phyloP scores from a whole-genome alignment of 176 grass and related monocot species.

The Carex kokanica region DNA sequence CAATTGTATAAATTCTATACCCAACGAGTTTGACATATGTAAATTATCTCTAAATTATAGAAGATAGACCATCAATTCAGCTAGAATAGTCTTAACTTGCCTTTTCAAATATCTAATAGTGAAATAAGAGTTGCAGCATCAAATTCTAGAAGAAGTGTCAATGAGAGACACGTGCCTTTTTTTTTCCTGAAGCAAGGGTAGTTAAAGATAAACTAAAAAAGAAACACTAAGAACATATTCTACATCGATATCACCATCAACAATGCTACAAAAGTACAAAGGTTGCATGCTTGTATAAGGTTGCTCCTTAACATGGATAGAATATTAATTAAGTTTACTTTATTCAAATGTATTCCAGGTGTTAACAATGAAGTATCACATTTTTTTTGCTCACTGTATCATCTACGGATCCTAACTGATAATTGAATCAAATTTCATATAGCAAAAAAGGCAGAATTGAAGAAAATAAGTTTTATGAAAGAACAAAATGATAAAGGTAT shows the following conservation, averaged over 20 bases:
- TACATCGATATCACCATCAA: background rate
- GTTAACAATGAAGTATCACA: background rate
- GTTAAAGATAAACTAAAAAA: background rate
- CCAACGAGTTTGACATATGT: background rate
- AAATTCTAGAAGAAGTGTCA: background rate
- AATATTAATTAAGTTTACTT: background rate
- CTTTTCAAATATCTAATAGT: background rate
- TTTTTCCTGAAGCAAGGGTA: background rate
- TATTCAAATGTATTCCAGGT: background rate
- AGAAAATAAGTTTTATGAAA: background rate
- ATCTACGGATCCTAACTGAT: background rate
- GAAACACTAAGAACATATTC: conserved; percentile 12
- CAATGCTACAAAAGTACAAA: conserved; percentile 2
- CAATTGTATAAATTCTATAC: background rate
- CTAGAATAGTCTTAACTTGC: background rate
- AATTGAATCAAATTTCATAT: background rate
- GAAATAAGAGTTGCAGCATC: background rate
- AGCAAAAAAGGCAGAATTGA: background rate
- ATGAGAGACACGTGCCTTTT: background rate
- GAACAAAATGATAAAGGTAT: background rate
- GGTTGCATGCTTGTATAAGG: background rate
- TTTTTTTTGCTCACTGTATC: background rate
- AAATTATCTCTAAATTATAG: background rate
- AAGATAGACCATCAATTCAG: background rate
- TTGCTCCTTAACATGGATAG: background rate